These are phyloP conservation scores for Penicillium sp. DNA, from an alignment of 2,329 filamentous ascomycete species.

Conservation along the genomic window DNA sequence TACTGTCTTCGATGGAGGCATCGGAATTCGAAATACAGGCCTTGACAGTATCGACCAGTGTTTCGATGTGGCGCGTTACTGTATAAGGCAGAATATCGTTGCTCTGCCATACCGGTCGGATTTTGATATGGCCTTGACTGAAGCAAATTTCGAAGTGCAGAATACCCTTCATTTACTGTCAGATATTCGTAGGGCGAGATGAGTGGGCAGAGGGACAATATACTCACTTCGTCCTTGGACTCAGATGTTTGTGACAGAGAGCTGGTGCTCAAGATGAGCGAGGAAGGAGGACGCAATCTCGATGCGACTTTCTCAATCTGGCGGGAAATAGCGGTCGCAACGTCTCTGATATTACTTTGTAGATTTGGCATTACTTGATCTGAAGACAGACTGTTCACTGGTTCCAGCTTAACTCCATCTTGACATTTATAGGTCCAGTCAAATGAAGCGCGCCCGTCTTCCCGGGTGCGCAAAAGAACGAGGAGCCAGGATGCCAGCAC, in stretches of 20 bases:
- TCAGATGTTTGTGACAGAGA: conserved; percentile 19
- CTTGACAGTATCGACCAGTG: conserved; percentile 43
- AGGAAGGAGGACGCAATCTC: not conserved
- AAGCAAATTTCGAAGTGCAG: conserved; percentile 36
- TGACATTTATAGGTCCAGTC: conserved; percentile 40
- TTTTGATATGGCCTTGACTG: conserved; percentile 28
- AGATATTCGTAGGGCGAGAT: not conserved
- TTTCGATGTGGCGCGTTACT: conserved; percentile 43
- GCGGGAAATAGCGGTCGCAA: conserved; percentile 27
- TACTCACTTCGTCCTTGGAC: conserved; percentile 23
- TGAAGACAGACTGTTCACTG: conserved; percentile 25
- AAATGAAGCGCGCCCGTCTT: conserved; percentile 38
- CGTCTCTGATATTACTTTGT: conserved; percentile 30
- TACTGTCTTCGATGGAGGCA: conserved; percentile 30
- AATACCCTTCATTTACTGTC: conserved; percentile 21
- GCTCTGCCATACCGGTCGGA: conserved; percentile 45
- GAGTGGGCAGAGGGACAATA: not conserved
- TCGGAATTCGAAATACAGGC: conserved; percentile 32
- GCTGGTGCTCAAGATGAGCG: conserved; percentile 27
- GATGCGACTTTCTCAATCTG: conserved; percentile 19
- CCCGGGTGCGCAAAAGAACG: conserved; percentile 44
- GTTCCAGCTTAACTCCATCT: conserved; percentile 15
- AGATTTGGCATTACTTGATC: conserved; percentile 36
- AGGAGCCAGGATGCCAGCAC: conserved; percentile 48
- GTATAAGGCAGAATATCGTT: conserved; percentile 45